Evolutionary conservation across 2,329 filamentous ascomycete genomes (phyloP).

Genomic region (Aurifilum marmelostoma): DNA sequence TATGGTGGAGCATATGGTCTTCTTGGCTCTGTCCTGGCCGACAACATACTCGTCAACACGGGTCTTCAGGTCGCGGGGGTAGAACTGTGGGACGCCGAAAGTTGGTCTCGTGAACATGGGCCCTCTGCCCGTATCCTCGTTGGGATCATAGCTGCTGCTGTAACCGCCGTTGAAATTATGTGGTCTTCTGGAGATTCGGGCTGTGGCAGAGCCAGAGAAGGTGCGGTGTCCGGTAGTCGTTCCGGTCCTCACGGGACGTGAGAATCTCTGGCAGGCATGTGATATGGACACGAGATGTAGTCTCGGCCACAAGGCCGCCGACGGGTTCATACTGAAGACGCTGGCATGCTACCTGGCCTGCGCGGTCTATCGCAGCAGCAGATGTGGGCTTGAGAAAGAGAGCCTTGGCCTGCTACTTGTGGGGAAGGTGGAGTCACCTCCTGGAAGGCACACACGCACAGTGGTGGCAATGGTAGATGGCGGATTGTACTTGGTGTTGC

Average conservation of each 20-base stretch:
- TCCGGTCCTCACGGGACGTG: constrained; percentile 13
- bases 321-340: constrained; percentile 21
- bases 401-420: no score
- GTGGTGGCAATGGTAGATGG: not conserved
- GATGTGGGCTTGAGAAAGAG: not conserved
- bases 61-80: constrained; percentile 75
- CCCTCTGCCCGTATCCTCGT: constrained; percentile 55
- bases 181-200: constrained; percentile 43
- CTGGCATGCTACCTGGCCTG: constrained; percentile 21
- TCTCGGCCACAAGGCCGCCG: constrained; percentile 28
- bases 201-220: constrained; percentile 38
- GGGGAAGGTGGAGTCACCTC: not conserved
- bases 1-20: constrained; percentile 87
- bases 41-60: constrained; percentile 96
- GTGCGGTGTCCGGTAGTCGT: constrained; percentile 26
- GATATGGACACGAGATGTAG: constrained; percentile 28
- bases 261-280: constrained; percentile 21
- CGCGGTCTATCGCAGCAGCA: not conserved
- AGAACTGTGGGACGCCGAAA: constrained; percentile 65
- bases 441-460: not conserved
- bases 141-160: constrained; percentile 62
- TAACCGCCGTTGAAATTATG: constrained; percentile 61
- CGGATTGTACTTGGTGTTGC: not conserved
- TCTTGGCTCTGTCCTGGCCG: constrained; percentile 92
- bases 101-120: constrained; percentile 62